Evolutionary conservation across 176 grass and related monocot species (phyloP), one percentile per base, ranked within the genome.

Genomic region (Carex scoparia): DNA sequence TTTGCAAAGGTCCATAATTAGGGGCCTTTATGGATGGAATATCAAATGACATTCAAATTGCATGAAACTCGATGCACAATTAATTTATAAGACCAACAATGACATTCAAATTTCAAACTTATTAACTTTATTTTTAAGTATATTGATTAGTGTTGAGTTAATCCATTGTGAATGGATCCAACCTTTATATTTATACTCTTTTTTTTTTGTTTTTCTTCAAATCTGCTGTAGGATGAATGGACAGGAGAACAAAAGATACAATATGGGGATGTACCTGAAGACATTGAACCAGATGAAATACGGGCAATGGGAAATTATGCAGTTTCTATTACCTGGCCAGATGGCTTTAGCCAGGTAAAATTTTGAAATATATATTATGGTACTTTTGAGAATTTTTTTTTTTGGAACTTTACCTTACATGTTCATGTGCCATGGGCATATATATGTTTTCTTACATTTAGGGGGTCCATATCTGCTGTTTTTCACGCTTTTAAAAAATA

Each of bases 281-380:
- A 95, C 81, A 98, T 95, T 53, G 95, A 98, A 64, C 95, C 95
- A 65, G 89, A 98, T 89, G 95, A 95, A 69, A 98, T 98, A 72
- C 80, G 88, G 67, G 93, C 95, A 0, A 94, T 98, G 93, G 95
- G 95, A 69, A 98, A 98, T 86, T 98, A 98, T 44, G 95, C 93
- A 15, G 95, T 95, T 85, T 98, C 95, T 70, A 95, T 98, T 87
- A 93, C 95, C n/a, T 98, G 95, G 95, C 95, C 95, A 66, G 95
- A 98, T 86, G 95, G 95, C 58, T 98, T 98, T 86, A 93, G 73
- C 86, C 93, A 98, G 95, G 93, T 98, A 84, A 31, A 28, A 28
- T 65, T 51, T 87, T 35, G 38, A 79, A 78, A 74, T 74, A 53
- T 74, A 61, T 11, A 51, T 51, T 51, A 51, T 11, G 48, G 48